phyloP scores from a whole-genome alignment of 768 basidiomycete species.

The Tulasnella sp. region DNA sequence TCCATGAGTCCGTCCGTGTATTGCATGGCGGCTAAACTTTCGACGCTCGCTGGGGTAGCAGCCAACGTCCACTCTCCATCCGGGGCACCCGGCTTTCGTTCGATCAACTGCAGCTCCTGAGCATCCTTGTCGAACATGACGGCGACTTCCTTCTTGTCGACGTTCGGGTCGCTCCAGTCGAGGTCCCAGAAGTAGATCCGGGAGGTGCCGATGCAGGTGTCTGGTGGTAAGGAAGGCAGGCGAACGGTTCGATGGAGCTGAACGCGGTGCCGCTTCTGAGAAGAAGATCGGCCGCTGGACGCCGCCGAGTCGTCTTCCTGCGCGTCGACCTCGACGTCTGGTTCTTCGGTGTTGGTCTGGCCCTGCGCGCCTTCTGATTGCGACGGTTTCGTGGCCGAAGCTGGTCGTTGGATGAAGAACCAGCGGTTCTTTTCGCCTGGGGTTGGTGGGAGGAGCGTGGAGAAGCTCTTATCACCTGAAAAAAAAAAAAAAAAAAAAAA shows the following conservation, averaged over 20 bases:
- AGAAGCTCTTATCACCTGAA: background rate
- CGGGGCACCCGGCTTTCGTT: background rate
- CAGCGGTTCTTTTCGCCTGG: background rate
- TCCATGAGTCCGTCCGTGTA: background rate
- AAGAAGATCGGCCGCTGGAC: background rate
- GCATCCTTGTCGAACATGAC: background rate
- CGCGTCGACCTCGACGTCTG: background rate
- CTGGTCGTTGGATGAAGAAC: background rate
- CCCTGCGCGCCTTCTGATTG: background rate
- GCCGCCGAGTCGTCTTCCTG: background rate
- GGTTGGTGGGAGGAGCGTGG: background rate
- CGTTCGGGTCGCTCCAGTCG: background rate
- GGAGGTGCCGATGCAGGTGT: background rate
- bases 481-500: background rate
- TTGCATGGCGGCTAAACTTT: background rate
- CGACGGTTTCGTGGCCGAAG: background rate
- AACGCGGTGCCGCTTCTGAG: background rate
- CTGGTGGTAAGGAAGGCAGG: background rate
- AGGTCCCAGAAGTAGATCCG: background rate
- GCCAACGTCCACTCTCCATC: background rate
- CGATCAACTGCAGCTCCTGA: background rate
- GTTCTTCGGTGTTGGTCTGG: background rate
- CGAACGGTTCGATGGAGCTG: background rate
- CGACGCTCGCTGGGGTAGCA: background rate
- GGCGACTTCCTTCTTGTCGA: background rate